A percentile compares a stretch with the other conserved stretches of the same genome.
phyloP scores from a whole-genome alignment of 2,329 filamentous ascomycete genomes.

The Pseudogymnoascus sp. region DNA sequence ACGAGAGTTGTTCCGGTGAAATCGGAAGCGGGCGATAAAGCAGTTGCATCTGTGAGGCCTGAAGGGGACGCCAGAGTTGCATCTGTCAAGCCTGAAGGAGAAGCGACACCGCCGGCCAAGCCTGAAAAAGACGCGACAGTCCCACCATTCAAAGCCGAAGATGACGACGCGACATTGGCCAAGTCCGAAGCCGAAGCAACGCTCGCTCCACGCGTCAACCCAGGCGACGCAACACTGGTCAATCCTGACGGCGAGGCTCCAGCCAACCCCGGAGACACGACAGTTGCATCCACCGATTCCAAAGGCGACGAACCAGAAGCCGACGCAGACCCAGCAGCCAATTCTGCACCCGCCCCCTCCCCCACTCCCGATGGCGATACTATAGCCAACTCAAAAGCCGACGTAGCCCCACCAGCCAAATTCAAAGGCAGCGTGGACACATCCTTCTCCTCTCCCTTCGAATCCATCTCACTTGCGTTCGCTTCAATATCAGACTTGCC shows the following conservation, averaged over 20 bases:
- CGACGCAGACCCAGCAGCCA: no score
- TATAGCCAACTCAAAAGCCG: neutral
- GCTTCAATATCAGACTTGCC: conserved; percentile 32
- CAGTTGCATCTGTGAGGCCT: neutral
- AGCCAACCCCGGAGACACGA: neutral
- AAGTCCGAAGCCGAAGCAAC: neutral
- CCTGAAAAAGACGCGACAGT: neutral
- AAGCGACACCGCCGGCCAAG: no score
- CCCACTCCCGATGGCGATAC: neutral
- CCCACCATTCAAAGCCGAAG: neutral
- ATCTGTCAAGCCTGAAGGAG: neutral
- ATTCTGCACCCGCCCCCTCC: no score
- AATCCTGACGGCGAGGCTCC: neutral
- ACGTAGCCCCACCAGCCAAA: neutral
- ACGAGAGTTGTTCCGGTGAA: neutral
- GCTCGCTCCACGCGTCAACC: neutral
- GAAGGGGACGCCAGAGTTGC: neutral
- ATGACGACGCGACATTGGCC: neutral
- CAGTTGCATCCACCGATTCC: neutral
- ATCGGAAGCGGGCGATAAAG: neutral
- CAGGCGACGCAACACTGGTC: neutral
- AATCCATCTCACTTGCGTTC: neutral
- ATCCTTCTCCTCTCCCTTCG: neutral
- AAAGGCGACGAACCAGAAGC: neutral
- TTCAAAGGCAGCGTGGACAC: neutral